phyloP scores from a whole-genome alignment of 148 eudicot species.

The Persicaria maculosa region DNA sequence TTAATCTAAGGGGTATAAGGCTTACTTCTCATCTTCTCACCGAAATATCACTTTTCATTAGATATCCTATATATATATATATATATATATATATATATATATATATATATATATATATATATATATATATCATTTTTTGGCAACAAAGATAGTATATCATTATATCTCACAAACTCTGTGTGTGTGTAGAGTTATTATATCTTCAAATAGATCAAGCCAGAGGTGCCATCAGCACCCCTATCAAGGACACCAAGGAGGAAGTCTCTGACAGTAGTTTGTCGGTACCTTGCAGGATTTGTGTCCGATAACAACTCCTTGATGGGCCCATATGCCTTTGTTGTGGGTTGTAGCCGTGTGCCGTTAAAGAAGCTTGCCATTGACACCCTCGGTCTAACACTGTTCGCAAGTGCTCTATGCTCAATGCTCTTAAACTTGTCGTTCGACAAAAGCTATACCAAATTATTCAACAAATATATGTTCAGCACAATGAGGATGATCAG shows the following conservation, averaged over 20 bases:
- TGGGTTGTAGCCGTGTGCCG: constrained; percentile 11
- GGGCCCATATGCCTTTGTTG: constrained; percentile 36
- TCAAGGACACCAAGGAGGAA: constrained; percentile 18
- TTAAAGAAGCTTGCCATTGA: constrained; percentile 58
- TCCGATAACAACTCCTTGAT: constrained; percentile 52
- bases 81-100: no score
- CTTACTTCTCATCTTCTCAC: no score
- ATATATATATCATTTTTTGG: no score
- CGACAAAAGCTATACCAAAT: constrained; percentile 27
- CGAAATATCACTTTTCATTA: no score
- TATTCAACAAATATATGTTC: not conserved
- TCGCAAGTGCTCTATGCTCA: constrained; percentile 43
- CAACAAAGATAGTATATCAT: no score
- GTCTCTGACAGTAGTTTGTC: constrained; percentile 26
- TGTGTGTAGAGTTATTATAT: constrained; percentile 7
- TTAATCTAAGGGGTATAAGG: no score
- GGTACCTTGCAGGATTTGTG: constrained; percentile 36
- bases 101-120: no score
- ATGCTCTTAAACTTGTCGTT: constrained; percentile 56
- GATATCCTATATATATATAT: no score
- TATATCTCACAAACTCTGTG: no score
- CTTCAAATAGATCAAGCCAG: constrained; percentile 21
- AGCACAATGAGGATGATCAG: not conserved
- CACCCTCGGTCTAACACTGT: constrained; percentile 35
- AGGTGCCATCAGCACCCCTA: constrained; percentile 41